Percentiles rank a stretch among this genome's conserved stretches.
phyloP scores from a whole-genome alignment of 768 basidiomycete species.

The Austroboletus eburneus region DNA sequence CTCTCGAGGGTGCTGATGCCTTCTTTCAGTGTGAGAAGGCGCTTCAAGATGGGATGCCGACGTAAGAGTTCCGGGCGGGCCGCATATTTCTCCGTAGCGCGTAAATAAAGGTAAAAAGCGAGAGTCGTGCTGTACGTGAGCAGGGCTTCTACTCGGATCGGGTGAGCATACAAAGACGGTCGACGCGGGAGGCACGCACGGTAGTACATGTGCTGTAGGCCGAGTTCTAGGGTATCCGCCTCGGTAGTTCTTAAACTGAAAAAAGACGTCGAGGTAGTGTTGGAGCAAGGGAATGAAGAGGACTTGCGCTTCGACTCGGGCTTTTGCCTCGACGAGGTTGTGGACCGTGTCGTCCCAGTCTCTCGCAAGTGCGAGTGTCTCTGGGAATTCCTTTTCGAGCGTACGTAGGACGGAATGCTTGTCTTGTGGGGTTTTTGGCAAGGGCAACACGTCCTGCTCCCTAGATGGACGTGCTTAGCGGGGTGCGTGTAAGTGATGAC shows the following conservation, averaged over 20 bases:
- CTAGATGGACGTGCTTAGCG: slow-evolving; percentile 15
- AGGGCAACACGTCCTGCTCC: slow-evolving; percentile 6
- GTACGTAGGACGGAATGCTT: slow-evolving; percentile 57
- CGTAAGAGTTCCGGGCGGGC: slow-evolving; percentile 59
- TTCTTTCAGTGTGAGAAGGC: slow-evolving; percentile 81
- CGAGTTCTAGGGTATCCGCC: slow-evolving; percentile 53
- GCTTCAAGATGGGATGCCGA: slow-evolving; percentile 66
- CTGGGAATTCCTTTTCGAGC: slow-evolving; percentile 72
- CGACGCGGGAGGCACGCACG: slow-evolving; percentile 51
- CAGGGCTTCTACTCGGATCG: slow-evolving; percentile 62
- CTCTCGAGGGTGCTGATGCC: slow-evolving; percentile 78
- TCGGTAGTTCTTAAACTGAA: slow-evolving; percentile 46
- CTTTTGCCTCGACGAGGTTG: slow-evolving; percentile 47
- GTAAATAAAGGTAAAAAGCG: slow-evolving; percentile 90
- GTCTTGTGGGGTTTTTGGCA: slow-evolving; percentile 44
- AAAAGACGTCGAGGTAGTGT: background rate
- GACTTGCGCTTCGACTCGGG: slow-evolving; percentile 53
- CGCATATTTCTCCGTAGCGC: slow-evolving; percentile 61
- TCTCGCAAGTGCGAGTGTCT: slow-evolving; percentile 72
- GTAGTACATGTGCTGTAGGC: slow-evolving; percentile 82
- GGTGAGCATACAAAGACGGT: background rate
- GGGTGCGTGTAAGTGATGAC: background rate
- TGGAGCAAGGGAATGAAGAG: background rate
- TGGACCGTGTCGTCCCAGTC: slow-evolving; percentile 77
- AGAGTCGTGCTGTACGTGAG: slow-evolving; percentile 87